phyloP scores from a whole-genome alignment of 148 eudicot species.

The Talinum fruticosum region DNA sequence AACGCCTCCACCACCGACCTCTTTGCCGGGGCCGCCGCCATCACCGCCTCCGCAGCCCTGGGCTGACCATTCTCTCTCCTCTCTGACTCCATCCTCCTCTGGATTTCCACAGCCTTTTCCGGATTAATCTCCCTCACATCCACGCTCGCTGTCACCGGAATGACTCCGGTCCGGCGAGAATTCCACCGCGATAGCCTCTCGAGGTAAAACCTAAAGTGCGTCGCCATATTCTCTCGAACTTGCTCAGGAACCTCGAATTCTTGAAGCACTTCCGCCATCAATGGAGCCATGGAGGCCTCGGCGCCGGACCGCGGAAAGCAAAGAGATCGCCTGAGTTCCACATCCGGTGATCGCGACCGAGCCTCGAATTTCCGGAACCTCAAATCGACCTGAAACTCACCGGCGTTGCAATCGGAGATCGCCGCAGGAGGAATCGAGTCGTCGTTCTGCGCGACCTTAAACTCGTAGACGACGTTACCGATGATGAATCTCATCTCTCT shows the following conservation, averaged over 20 bases:
- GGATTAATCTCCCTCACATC: constrained; percentile 23
- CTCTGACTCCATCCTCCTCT: constrained; percentile 16
- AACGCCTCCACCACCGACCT: constrained; percentile 28
- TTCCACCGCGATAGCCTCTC: constrained; percentile 18
- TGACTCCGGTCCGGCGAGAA: constrained; percentile 10
- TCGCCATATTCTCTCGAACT: constrained; percentile 8
- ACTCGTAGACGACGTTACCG: constrained; percentile 23
- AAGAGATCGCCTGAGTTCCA: not conserved
- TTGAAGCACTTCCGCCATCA: constrained; percentile 14
- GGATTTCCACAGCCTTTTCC: constrained; percentile 19
- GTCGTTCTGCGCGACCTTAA: constrained; percentile 17
- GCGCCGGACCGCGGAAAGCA: constrained; percentile 1
- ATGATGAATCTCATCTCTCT: constrained; percentile 20
- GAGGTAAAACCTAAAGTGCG: constrained; percentile 25
- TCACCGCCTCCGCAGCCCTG: constrained; percentile 15
- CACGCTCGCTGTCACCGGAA: constrained; percentile 14
- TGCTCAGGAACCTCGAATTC: constrained; percentile 21
- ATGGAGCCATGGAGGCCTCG: not conserved
- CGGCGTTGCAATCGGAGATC: not conserved
- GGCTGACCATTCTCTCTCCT: not conserved
- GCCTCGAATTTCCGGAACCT: constrained; percentile 7
- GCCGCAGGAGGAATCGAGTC: not conserved
- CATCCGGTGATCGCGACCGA: constrained; percentile 1
- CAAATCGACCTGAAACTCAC: constrained; percentile 13
- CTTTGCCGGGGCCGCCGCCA: constrained; percentile 20